A percentile compares a stretch with the other conserved stretches of the same genome.
phyloP scores from a whole-genome alignment of 768 basidiomycete species.

The Mycena chlorophos region DNA sequence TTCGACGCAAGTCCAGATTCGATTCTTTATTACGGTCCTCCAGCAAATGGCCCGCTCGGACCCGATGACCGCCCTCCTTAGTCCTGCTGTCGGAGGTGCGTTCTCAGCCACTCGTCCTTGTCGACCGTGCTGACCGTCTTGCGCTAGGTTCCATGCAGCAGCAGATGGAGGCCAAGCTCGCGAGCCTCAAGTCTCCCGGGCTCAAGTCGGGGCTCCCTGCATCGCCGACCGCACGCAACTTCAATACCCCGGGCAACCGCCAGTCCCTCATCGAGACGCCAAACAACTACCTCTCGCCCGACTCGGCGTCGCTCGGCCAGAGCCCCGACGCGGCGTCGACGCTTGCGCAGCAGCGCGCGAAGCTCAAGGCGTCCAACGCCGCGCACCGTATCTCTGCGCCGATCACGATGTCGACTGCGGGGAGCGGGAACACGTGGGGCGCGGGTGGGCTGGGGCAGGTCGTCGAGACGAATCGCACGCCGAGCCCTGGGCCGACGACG shows the following conservation, averaged over 20 bases:
- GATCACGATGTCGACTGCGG: conserved; percentile 60
- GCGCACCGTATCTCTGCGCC: conserved; percentile 85
- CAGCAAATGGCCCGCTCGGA: conserved; percentile 98
- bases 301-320: conserved; percentile 56
- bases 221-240: conserved; percentile 83
- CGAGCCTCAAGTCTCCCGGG: conserved; percentile 86
- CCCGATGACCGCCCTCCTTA: conserved; percentile 93
- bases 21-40: conserved; percentile 98
- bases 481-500: conserved; percentile 39
- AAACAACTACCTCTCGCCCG: conserved; percentile 81
- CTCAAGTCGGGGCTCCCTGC: conserved; percentile 74
- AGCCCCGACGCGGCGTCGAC: conserved; percentile 69
- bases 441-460: conserved; percentile 78
- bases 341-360: conserved; percentile 86
- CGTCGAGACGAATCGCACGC: conserved; percentile 70
- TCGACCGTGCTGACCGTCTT: too few relatives aligned
- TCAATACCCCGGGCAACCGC: conserved; percentile 58
- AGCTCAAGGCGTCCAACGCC: conserved; percentile 83
- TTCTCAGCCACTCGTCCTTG: too few relatives aligned
- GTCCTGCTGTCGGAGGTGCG: conserved; percentile 82
- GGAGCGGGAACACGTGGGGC: conserved; percentile 64
- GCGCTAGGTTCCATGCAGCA: conserved; percentile 82
- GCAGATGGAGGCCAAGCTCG: conserved; percentile 96
- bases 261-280: conserved; percentile 73
- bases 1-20: conserved; percentile 97